Conservation (phyloP, 1,139 yeast genomes). For the Geotrichum histeridarum region DNA sequence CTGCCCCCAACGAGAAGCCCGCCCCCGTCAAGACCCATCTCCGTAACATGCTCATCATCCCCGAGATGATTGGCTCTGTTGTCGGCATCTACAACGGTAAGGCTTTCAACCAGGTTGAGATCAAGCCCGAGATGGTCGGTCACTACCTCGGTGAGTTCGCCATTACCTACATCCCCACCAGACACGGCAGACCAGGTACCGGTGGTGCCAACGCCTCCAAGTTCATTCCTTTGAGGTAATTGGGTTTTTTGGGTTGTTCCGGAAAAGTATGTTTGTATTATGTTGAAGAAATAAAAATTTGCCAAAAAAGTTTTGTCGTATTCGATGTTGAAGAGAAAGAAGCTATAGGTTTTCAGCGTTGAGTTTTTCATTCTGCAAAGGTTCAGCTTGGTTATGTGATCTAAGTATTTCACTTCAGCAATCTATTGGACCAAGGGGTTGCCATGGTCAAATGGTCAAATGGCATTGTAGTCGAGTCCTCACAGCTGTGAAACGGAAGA, state of each 20-base stretch:
- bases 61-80: constrained; percentile 99
- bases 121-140: constrained; percentile 99
- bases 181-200: constrained; percentile 98
- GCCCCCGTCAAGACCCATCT: constrained; percentile 97
- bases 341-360: too few species aligned
- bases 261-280: background rate
- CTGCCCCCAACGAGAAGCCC: constrained; percentile 95
- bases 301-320: background rate
- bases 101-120: constrained; percentile 98
- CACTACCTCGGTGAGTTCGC: constrained; percentile 99
- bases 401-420: too few species aligned
- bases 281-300: background rate
- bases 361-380: too few species aligned
- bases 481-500: too few species aligned
- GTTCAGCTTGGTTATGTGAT: too few species aligned
- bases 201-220: constrained; percentile 70
- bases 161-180: constrained; percentile 98
- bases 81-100: constrained; percentile 99
- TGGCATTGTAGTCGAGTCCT: too few species aligned
- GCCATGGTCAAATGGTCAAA: too few species aligned
- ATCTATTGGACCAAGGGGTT: too few species aligned
- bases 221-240: constrained; percentile 40
- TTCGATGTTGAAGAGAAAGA: background rate
- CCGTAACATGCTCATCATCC: constrained; percentile 97
- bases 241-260: background rate